These are phyloP conservation scores for Plasmodium cynomolgi DNA, from an alignment of 169 alveolate species.

Conservation along the genomic window DNA sequence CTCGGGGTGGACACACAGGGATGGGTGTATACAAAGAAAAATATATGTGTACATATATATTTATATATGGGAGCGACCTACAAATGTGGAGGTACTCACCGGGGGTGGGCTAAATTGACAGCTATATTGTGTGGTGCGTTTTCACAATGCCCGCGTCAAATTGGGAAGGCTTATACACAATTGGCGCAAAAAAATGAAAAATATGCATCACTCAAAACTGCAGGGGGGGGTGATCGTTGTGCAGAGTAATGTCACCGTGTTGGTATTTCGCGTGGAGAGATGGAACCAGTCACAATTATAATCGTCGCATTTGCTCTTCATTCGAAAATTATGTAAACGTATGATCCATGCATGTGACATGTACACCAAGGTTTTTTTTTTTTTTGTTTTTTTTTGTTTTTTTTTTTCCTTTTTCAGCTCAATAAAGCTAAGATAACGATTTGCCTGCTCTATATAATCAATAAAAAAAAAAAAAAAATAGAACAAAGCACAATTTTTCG, in stretches of 20 bases:
- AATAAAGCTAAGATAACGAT: background rate
- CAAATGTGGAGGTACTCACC: background rate
- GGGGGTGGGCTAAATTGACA: background rate
- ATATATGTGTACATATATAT: background rate
- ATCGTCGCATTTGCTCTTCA: conserved; percentile 1
- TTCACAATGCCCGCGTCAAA: background rate
- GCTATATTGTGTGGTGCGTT: background rate
- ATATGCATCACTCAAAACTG: background rate
- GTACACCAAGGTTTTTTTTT: background rate
- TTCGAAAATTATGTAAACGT: background rate
- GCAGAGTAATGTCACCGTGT: background rate
- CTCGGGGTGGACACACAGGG: background rate
- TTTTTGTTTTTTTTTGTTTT: background rate
- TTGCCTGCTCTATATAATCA: background rate
- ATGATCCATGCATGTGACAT: background rate
- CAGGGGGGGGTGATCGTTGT: background rate
- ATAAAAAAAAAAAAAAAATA: background rate
- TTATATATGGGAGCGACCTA: background rate
- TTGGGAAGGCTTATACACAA: background rate
- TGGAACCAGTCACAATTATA: background rate
- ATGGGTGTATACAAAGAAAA: background rate
- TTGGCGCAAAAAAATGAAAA: background rate
- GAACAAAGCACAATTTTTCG: background rate
- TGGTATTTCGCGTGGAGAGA: background rate
- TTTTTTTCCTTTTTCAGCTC: background rate